Evolutionary conservation across 2,329 filamentous ascomycete genomes (phyloP).

Genomic region (Arthrobotrys iridis): DNA sequence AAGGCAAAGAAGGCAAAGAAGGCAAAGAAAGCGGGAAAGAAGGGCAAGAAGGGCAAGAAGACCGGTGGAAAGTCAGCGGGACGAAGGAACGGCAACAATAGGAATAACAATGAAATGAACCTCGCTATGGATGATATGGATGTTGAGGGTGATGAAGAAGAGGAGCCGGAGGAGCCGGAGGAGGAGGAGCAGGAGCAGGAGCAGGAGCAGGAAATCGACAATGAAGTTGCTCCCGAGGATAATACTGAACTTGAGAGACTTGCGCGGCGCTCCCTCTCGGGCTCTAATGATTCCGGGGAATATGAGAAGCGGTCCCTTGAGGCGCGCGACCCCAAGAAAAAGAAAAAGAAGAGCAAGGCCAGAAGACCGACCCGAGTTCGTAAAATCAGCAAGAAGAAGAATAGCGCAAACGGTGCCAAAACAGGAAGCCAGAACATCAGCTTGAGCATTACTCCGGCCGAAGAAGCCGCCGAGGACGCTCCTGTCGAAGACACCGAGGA

Average conservation of each 20-base stretch:
- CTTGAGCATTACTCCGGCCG: not conserved
- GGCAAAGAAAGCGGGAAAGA: not conserved
- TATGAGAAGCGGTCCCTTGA: not conserved
- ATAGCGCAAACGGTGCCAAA: not conserved
- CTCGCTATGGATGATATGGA: constrained; percentile 2
- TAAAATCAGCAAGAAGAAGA: not conserved
- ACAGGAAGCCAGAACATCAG: not conserved
- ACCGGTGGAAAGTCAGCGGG: not conserved
- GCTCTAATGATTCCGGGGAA: not conserved
- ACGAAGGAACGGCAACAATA: constrained; percentile 5
- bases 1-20: not conserved
- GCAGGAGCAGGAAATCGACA: not conserved
- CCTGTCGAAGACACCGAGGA: not conserved
- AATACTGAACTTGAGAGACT: not conserved
- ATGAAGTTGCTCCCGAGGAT: not conserved
- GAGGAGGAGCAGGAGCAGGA: not conserved
- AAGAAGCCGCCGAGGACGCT: not conserved
- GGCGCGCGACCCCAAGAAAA: not conserved
- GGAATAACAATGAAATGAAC: constrained; percentile 12
- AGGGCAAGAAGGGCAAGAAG: not conserved
- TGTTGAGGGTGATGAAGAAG: not conserved
- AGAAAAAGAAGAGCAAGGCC: not conserved
- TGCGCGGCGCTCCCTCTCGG: not conserved
- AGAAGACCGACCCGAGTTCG: not conserved
- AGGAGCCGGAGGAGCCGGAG: not conserved